A percentile compares a stretch with the other conserved stretches of the same genome.
phyloP scores from a whole-genome alignment of 2,329 filamentous ascomycete species.

The Pseudophaeomoniella oleicola region DNA sequence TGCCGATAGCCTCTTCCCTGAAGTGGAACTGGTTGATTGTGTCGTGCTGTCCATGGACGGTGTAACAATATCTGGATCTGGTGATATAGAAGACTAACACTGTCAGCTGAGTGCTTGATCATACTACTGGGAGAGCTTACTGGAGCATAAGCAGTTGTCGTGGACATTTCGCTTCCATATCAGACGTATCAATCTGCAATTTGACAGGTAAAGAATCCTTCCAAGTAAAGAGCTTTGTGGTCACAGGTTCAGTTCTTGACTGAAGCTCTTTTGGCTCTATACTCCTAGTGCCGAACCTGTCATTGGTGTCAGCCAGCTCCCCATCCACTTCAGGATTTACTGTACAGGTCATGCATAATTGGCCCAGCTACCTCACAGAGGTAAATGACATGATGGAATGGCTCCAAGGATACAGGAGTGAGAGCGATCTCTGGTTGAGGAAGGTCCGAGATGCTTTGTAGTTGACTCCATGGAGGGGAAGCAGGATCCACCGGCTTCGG shows the following conservation, averaged over 20 bases:
- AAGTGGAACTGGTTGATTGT: background rate
- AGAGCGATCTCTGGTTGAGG: background rate
- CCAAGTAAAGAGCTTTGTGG: background rate
- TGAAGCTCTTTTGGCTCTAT: slow-evolving; percentile 1
- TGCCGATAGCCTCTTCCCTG: slow-evolving; percentile 1
- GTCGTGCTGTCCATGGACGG: slow-evolving; percentile 2
- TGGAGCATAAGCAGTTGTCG: slow-evolving; percentile 2
- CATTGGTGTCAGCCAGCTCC: background rate
- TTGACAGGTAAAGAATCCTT: background rate
- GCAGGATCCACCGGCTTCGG: background rate
- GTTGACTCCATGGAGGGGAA: slow-evolving; percentile 1
- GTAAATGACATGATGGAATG: slow-evolving; percentile 1
- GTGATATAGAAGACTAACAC: slow-evolving; percentile 2
- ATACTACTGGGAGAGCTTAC: background rate
- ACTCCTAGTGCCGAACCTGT: slow-evolving; percentile 2
- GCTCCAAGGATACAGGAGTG: background rate
- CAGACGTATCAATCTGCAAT: background rate
- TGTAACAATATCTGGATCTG: slow-evolving; percentile 4
- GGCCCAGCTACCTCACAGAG: slow-evolving; percentile 2
- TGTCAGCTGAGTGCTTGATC: background rate
- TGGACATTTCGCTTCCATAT: background rate
- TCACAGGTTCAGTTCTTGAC: background rate
- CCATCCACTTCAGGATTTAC: too few relatives aligned
- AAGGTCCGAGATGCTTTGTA: too few relatives aligned
- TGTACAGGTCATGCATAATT: slow-evolving; percentile 1